Percentiles rank a stretch among this genome's conserved stretches.
Conservation (phyloP, 139 green algal genomes). For the Nannochloris sp. region DNA sequence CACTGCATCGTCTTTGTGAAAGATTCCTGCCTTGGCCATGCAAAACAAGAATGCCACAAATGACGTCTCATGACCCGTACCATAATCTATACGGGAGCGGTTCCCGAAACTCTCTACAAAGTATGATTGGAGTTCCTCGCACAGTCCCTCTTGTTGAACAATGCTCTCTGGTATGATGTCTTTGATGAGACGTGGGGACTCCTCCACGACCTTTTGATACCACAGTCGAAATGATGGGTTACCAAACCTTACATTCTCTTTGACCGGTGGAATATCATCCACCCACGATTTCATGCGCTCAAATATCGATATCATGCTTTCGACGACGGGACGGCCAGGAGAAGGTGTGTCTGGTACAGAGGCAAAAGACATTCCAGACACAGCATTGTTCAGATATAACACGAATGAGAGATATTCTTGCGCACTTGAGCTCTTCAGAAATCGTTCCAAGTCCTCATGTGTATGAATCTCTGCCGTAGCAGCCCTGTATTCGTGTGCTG, state of each 20-base stretch:
- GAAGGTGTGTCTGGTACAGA: conserved; percentile 28
- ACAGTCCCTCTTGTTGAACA: conserved; percentile 4
- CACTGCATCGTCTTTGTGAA: conserved; percentile 30
- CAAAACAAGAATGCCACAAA: conserved; percentile 88
- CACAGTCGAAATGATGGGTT: conserved; percentile 86
- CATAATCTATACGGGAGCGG: conserved; percentile 88
- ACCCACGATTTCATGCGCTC: conserved; percentile 55
- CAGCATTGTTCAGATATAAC: conserved; percentile 61
- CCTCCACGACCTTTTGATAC: conserved; percentile 42
- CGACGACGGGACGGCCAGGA: conserved; percentile 23
- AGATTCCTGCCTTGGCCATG: conserved; percentile 70
- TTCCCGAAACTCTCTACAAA: conserved; percentile 87
- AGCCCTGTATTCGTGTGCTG: too few species aligned
- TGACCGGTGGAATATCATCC: conserved; percentile 66
- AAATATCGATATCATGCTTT: conserved; percentile 42
- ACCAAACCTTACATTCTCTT: conserved; percentile 79
- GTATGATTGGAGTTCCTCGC: conserved; percentile 76
- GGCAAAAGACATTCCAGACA: conserved; percentile 42
- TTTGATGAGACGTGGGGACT: conserved; percentile 27
- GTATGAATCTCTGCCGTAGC: too few species aligned
- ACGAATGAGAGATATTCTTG: conserved; percentile 77
- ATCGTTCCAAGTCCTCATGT: conserved; percentile 17
- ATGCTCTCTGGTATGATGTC: conserved; percentile 36
- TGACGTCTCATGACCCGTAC: conserved; percentile 90
- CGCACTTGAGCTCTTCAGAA: conserved; percentile 38